phyloP scores from a whole-genome alignment of 805 yeast genomes.

The Saccharomyces paradoxus region DNA sequence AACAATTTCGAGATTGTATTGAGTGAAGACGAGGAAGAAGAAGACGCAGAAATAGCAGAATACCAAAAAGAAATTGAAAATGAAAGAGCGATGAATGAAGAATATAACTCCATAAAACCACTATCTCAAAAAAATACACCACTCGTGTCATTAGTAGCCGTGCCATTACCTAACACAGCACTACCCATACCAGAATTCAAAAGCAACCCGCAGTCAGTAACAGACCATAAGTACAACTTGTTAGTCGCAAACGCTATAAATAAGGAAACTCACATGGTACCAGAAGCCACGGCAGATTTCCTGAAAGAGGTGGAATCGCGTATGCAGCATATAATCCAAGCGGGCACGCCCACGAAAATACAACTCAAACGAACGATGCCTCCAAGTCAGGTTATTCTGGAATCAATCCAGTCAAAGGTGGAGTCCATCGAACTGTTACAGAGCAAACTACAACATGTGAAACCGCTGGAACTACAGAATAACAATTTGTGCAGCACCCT shows the following conservation, averaged over 20 bases:
- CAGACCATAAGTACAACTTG: constrained; percentile 20
- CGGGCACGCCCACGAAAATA: not conserved
- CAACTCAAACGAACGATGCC: constrained; percentile 1
- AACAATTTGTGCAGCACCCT: constrained; percentile 4
- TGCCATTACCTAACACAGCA: not conserved
- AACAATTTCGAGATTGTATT: constrained; percentile 40
- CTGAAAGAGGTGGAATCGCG: constrained; percentile 1
- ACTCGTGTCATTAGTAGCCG: not conserved
- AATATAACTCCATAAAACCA: not conserved
- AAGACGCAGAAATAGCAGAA: constrained; percentile 4
- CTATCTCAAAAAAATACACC: not conserved
- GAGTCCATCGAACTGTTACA: constrained; percentile 3
- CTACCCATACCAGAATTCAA: constrained; percentile 15
- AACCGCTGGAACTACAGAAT: constrained; percentile 14
- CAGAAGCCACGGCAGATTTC: not conserved
- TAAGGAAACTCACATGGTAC: constrained; percentile 4
- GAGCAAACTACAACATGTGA: constrained; percentile 6
- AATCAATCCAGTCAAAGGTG: constrained; percentile 3
- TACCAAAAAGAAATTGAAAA: constrained; percentile 2
- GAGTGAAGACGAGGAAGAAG: constrained; percentile 28
- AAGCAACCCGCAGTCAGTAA: constrained; percentile 9
- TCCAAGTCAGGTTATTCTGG: not conserved
- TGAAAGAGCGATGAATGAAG: constrained; percentile 6
- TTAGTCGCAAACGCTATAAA: constrained; percentile 11
- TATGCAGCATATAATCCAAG: not conserved